phyloP scores from a whole-genome alignment of 2,329 filamentous ascomycete species.

The Niveomyces coronatus region DNA sequence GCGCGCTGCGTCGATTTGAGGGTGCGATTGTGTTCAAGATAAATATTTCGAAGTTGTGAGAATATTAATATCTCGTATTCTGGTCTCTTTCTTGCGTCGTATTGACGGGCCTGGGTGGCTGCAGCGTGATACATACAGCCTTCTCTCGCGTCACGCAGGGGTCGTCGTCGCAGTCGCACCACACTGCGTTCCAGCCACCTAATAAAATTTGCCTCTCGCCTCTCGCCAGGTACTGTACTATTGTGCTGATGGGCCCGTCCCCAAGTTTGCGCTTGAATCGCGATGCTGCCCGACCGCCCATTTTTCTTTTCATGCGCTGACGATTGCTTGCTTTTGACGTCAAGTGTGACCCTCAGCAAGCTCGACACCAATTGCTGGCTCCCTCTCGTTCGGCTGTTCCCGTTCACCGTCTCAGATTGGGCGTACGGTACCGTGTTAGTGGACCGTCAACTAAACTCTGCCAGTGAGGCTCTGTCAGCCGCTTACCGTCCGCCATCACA shows the following conservation, averaged over 20 bases:
- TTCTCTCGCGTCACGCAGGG: too few species aligned
- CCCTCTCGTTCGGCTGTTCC: not conserved
- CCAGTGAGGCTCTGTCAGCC: slow-evolving; percentile 1
- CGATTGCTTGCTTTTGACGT: not conserved
- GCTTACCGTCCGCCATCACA: too few species aligned
- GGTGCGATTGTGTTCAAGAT: too few species aligned
- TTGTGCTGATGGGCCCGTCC: too few species aligned
- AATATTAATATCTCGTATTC: too few species aligned
- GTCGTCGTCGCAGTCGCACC: slow-evolving; percentile 1
- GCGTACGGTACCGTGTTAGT: not conserved
- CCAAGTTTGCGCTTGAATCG: not conserved
- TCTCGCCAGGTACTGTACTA: slow-evolving; percentile 2
- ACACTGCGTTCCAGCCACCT: slow-evolving; percentile 9
- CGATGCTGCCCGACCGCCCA: slow-evolving; percentile 9
- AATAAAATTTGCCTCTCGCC: slow-evolving; percentile 3
- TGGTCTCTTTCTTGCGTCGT: too few species aligned
- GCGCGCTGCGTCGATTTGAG: too few species aligned
- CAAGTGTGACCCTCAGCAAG: too few species aligned
- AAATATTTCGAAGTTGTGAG: too few species aligned
- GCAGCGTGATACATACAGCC: too few species aligned
- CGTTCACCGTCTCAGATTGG: slow-evolving; percentile 1
- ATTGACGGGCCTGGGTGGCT: too few species aligned
- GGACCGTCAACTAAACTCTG: slow-evolving; percentile 3
- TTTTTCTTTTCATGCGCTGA: not conserved
- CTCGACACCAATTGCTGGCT: slow-evolving; percentile 1